phyloP scores from a whole-genome alignment of 441 rosid species.

The Biscutella laevigata region DNA sequence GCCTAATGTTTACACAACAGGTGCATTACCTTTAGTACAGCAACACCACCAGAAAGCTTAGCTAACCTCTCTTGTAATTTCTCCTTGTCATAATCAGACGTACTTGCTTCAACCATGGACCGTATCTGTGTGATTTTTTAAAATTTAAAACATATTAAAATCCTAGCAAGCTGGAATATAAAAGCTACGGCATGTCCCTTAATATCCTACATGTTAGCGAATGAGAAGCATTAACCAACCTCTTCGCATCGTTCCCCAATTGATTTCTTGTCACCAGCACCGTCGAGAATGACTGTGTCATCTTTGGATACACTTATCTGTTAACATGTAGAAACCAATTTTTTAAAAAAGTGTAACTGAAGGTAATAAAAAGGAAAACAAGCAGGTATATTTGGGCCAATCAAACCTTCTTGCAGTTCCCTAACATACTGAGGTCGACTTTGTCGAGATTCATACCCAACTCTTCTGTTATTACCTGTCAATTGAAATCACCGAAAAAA shows the following conservation, averaged over 20 bases:
- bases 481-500: neutral
- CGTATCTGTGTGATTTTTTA: constrained; percentile 31
- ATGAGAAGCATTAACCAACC: constrained; percentile 24
- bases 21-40: constrained; percentile 55
- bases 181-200: neutral
- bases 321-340: neutral
- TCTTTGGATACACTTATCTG: constrained; percentile 41
- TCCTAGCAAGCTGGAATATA: neutral
- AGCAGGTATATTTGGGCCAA: neutral
- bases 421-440: constrained; percentile 62
- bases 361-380: neutral
- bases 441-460: constrained; percentile 66
- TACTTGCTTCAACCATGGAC: constrained; percentile 37
- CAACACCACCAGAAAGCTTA: constrained; percentile 62
- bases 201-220: neutral
- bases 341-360: neutral
- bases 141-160: neutral
- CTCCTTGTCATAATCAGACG: constrained; percentile 55
- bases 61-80: constrained; percentile 50
- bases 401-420: constrained; percentile 68
- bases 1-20: too few species aligned
- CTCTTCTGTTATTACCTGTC: constrained; percentile 67
- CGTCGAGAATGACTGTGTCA: constrained; percentile 49
- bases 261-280: constrained; percentile 45
- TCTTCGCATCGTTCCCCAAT: constrained; percentile 56